Conservation (phyloP, 2,329 filamentous ascomycete genomes). For the Cladosporium sp. region DNA sequence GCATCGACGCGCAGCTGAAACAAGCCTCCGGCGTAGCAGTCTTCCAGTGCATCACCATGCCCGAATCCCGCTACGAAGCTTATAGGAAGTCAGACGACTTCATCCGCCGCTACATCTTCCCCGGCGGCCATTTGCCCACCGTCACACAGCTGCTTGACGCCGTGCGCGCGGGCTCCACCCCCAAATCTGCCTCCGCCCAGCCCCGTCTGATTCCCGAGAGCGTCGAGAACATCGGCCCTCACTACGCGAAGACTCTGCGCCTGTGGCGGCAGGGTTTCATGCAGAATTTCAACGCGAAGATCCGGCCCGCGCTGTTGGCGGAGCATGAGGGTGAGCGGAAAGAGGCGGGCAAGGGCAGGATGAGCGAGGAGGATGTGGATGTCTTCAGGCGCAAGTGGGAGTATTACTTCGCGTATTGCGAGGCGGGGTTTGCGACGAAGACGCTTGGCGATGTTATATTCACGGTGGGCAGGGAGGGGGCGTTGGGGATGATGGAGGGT, state of each 20-base stretch:
- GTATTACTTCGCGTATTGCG: conserved; percentile 74
- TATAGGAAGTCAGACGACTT: conserved; percentile 68
- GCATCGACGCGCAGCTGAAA: conserved; percentile 62
- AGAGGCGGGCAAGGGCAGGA: conserved; percentile 36
- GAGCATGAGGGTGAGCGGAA: conserved; percentile 43
- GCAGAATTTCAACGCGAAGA: conserved; percentile 56
- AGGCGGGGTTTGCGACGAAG: conserved; percentile 68
- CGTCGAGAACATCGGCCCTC: conserved; percentile 69
- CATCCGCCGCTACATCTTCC: conserved; percentile 74
- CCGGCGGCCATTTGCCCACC: conserved; percentile 69
- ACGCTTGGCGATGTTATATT: conserved; percentile 70
- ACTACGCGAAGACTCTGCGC: conserved; percentile 66
- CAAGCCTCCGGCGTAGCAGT: conserved; percentile 62
- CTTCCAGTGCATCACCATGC: conserved; percentile 77
- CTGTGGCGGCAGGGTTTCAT: conserved; percentile 66
- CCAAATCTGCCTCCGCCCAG: conserved; percentile 12
- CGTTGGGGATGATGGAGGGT: conserved; percentile 64
- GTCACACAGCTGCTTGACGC: conserved; percentile 61
- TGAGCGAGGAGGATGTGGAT: conserved; percentile 60
- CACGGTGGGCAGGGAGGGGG: conserved; percentile 62
- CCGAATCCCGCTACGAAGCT: conserved; percentile 60
- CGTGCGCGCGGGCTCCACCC: conserved; percentile 57
- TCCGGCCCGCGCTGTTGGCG: conserved; percentile 55
- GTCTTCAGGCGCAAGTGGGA: conserved; percentile 70
- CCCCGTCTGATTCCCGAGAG: conserved; percentile 57